These are phyloP conservation scores for Saksenaea oblongispora DNA, from an alignment of 371 early-diverging fungal genomes.

Conservation along the genomic window DNA sequence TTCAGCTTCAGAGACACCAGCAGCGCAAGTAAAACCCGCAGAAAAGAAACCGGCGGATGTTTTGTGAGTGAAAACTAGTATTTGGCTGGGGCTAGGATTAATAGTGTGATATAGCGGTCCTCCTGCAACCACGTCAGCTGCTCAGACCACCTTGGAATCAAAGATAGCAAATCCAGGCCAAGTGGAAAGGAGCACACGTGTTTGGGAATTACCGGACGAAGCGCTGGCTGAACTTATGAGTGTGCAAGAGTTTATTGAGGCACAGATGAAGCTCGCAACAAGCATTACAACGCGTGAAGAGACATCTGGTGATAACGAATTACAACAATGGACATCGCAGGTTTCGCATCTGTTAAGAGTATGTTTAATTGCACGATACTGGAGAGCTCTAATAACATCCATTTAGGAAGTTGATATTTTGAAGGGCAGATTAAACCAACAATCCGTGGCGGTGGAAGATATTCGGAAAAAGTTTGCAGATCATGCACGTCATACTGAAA, in stretches of 20 bases:
- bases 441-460: neutral
- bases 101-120: slow-evolving; percentile 1
- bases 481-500: neutral
- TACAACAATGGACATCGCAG: neutral
- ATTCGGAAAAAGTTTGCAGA: neutral
- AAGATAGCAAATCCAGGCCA: slow-evolving; percentile 13
- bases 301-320: slow-evolving; percentile 7
- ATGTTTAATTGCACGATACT: neutral
- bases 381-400: neutral
- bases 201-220: slow-evolving; percentile 11
- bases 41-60: neutral
- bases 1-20: neutral
- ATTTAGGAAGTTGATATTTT: neutral
- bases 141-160: slow-evolving; percentile 17
- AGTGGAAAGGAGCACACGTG: slow-evolving; percentile 18
- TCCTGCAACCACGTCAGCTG: slow-evolving; percentile 7
- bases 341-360: neutral
- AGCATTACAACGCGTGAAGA: slow-evolving; percentile 11
- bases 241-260: slow-evolving; percentile 9
- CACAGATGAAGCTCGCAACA: slow-evolving; percentile 9
- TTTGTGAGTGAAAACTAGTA: neutral
- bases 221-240: slow-evolving; percentile 11
- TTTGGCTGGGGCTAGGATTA: neutral
- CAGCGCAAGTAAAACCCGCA: neutral
- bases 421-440: neutral